Conservation (phyloP, 345 rosid species). For the Citrus maxima region DNA sequence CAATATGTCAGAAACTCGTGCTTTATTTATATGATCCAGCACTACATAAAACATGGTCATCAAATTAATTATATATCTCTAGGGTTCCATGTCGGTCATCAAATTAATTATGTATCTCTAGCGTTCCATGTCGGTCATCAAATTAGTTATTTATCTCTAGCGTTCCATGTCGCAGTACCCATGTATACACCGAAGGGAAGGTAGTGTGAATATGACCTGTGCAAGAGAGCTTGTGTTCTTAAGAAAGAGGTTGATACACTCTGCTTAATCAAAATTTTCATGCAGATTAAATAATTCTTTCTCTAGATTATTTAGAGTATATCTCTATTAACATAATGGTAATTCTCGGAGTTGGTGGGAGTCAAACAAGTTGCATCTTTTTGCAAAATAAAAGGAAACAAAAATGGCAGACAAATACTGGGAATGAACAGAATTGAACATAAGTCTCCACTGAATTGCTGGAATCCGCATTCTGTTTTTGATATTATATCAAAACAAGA, state of each 20-base stretch:
- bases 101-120: not conserved
- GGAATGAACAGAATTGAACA: not conserved
- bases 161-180: not conserved
- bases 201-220: not conserved
- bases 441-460: not conserved
- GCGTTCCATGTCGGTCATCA: not conserved
- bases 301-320: not conserved
- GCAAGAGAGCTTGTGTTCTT: not conserved
- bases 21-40: too few relatives aligned
- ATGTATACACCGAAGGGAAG: not conserved
- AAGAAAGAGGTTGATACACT: not conserved
- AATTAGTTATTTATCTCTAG: not conserved
- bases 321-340: not conserved
- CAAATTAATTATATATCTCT: not conserved
- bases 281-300: too few relatives aligned
- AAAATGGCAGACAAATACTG: not conserved
- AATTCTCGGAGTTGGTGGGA: slow-evolving; percentile 1
- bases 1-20: too few relatives aligned
- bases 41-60: too few relatives aligned
- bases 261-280: not conserved
- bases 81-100: not conserved
- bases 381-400: not conserved
- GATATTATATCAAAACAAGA: not conserved
- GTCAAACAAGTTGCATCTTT: slow-evolving; percentile 22
- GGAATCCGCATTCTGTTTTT: not conserved